Evolutionary conservation across 169 alveolate species (phyloP).

Genomic region (Plasmodium chabaudi): DNA sequence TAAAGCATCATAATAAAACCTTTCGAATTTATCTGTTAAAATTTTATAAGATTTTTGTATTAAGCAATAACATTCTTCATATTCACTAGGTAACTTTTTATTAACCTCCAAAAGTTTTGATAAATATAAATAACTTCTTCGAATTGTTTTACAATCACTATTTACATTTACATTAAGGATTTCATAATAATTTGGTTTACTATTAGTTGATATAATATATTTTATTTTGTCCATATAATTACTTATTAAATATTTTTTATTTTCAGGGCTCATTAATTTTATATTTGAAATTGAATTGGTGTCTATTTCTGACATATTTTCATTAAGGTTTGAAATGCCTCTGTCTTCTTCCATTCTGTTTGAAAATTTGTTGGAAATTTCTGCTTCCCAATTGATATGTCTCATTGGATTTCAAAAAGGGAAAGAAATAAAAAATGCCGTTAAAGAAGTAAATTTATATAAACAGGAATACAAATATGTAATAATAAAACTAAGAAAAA

Average conservation of each 20-base stretch:
- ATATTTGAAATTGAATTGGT: slow-evolving; percentile 6
- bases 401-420: neutral
- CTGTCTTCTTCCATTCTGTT: slow-evolving; percentile 9
- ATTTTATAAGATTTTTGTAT: slow-evolving; percentile 57
- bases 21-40: slow-evolving; percentile 42
- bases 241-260: slow-evolving; percentile 21
- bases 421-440: neutral
- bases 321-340: neutral
- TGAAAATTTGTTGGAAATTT: neutral
- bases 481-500: no score
- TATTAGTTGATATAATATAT: slow-evolving; percentile 2
- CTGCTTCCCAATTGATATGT: neutral
- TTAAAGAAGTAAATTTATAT: neutral
- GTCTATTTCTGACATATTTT: neutral
- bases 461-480: no score
- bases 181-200: slow-evolving; percentile 47
- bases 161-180: slow-evolving; percentile 33
- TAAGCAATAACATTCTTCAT: slow-evolving; percentile 42
- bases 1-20: slow-evolving; percentile 58
- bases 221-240: slow-evolving; percentile 52
- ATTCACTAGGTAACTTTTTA: slow-evolving; percentile 54
- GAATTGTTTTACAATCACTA: slow-evolving; percentile 26
- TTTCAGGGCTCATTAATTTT: slow-evolving; percentile 36
- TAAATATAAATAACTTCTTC: slow-evolving; percentile 49
- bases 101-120: slow-evolving; percentile 52